Evolutionary conservation across 768 basidiomycete genomes (phyloP), one percentile per base, ranked within the genome.

Genomic region (Jaapia argillacea): DNA sequence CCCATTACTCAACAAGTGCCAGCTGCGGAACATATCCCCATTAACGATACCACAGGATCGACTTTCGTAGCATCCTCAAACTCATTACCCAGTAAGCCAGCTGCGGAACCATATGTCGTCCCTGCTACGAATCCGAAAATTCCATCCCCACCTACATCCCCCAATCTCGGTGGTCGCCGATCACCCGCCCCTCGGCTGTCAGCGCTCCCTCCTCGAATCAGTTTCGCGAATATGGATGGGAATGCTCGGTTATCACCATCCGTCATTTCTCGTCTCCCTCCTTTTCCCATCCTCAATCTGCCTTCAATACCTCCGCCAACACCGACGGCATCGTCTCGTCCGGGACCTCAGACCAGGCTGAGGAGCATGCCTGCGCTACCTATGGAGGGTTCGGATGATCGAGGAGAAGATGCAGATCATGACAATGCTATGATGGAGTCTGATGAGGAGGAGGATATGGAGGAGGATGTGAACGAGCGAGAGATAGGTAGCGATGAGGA

Each of bases 291-390:
- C 37, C 54, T 71, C 14, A 70, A 68, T 52, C 60, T 81, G 3
- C 79, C 79, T 3, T 63, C 63, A 16, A 58, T 77, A 10, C 68
- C 69, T 5, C 52, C 60, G 5, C 54, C 62, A 5, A 49, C 54
- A 3, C 47, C 54, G 36, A 25, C 47, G 4, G 53, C 46, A 42
- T 50, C 45, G 42, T 52, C 48, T 16, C 43, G 37, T 22, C 7
- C 48, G 5, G 51, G 52, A 27, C 54, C 58, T 40, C 47, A 31
- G 14, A 53, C 53, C 10, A 65, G 70, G 10, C 56, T 79, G 48
- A 63, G 67, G 37, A 74, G 64, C 46, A 74, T 80, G 62, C 81
- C 81, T 24, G 76, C 71, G 22, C 54, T 79, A 39, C 65, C 67
- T 14, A 62, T 67, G 53, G 54, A 62, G 23, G 68, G 69, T 36